Base-by-base conservation (phyloP, 1,284 basidiomycete species). In the Cutaneotrichosporon cutaneum region DNA sequence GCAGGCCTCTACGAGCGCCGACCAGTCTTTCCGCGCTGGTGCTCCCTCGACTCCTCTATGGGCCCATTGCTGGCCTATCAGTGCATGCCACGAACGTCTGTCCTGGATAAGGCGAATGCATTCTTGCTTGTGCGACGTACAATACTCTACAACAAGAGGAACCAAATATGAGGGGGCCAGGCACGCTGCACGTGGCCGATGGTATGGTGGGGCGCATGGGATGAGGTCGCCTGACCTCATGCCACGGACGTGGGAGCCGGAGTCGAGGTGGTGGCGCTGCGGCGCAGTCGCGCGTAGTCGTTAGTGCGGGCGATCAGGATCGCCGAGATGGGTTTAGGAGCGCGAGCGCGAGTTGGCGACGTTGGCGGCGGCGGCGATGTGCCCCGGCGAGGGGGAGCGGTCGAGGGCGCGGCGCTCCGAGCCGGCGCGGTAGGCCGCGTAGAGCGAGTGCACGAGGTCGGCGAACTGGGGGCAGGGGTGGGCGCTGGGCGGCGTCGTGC, bases 391-490 rank as follows among this genome's bases (percentile, higher is more conserved):
- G 10, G 45, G 39, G 45, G 44, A 39, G 48, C 54, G 61, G 8
- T 52, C 32, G 21, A 22, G n/a, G 1, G 42, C 39, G 26, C 53
- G 53, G 39, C 32, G 30, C 22, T 51, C 35, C 13, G 33, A 36
- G 39, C 44, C 45, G 16, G 51, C 52, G 45, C 64, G 62, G 59
- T 66, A 66, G 9, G 67, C 70, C 39, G 68, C 71, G 62, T 70
- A 70, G 24, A 77, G 60, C 16, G 61, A 61, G 55, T 69, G 59
- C 35, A 75, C 71, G 33, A 77, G 68, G 61, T 77, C 70, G 54
- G 68, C 70, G 50, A 74, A 60, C 60, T 75, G 73, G 3, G 75
- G 75, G 53, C 70, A 73, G 3, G 74, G 72, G 56, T 77, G 75
- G 51, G 68, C 60, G 51, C 45, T 63, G 30, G 56, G 54, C 27